Conservation (phyloP, 768 basidiomycete genomes). For the Termitomyces sp. region DNA sequence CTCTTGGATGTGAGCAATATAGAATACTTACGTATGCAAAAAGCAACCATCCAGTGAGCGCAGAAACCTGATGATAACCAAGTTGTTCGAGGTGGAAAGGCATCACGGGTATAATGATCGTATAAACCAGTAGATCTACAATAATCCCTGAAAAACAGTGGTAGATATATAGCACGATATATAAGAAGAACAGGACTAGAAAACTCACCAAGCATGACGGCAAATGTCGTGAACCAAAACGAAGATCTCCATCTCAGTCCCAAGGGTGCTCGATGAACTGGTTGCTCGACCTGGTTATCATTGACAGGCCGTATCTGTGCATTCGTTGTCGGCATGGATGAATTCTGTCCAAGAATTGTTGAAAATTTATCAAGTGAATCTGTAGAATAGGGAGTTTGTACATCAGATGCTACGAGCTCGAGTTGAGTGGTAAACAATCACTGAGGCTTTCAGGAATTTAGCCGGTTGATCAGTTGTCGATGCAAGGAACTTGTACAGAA, state of each 20-base stretch:
- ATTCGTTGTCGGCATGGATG: not conserved
- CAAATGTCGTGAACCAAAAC: slow-evolving; percentile 51
- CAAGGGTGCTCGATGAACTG: slow-evolving; percentile 26
- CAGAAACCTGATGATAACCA: slow-evolving; percentile 42
- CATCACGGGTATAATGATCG: slow-evolving; percentile 59
- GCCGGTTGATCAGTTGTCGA: no score
- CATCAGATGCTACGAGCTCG: not conserved
- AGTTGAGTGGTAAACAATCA: not conserved
- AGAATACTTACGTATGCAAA: slow-evolving; percentile 49
- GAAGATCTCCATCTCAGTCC: slow-evolving; percentile 59
- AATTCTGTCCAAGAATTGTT: not conserved
- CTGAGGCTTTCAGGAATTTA: not conserved
- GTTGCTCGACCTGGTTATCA: not conserved
- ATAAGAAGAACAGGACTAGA: not conserved
- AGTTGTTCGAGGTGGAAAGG: slow-evolving; percentile 59
- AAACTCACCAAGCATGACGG: slow-evolving; percentile 47
- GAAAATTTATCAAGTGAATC: not conserved
- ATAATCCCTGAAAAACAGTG: slow-evolving; percentile 30
- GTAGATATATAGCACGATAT: not conserved
- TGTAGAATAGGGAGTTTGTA: not conserved
- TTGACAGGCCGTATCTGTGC: not conserved
- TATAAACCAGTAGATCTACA: slow-evolving; percentile 58
- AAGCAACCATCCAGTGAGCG: slow-evolving; percentile 57
- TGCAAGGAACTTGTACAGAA: no score
- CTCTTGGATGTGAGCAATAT: not conserved